Conservation (phyloP, 148 eudicot genomes). For the Gaultheria prostrata region DNA sequence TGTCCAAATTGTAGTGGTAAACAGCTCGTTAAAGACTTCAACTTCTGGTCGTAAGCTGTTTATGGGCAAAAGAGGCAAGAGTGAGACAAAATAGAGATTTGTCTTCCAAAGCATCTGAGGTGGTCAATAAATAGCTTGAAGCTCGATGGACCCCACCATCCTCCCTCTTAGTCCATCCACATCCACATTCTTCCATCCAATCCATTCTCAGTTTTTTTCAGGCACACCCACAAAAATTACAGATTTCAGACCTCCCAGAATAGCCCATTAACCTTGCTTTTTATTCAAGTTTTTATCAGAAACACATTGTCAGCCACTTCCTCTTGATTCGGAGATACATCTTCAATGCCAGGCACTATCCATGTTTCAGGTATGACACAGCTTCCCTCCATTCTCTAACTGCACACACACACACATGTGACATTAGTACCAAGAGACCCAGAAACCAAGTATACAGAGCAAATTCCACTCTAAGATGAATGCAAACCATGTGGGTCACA, state of each 20-base stretch:
- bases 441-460: no score
- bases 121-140: conserved; percentile 3
- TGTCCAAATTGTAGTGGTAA: conserved; percentile 1
- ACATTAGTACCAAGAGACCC: no score
- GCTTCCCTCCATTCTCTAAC: not conserved
- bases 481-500: no score
- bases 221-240: not conserved
- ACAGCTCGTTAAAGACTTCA: not conserved
- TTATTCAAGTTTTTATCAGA: not conserved
- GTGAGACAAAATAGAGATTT: conserved; percentile 22
- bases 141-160: conserved; percentile 18
- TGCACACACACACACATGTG: not conserved
- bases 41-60: not conserved
- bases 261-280: not conserved
- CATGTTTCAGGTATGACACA: conserved; percentile 72
- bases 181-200: conserved; percentile 28
- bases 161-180: conserved; percentile 14
- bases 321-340: conserved; percentile 9
- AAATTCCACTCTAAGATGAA: no score
- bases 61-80: not conserved
- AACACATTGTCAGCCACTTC: not conserved
- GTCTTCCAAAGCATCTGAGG: conserved; percentile 12
- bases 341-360: conserved; percentile 87
- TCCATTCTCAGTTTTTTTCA: conserved; percentile 12
- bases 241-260: not conserved